phyloP scores from a whole-genome alignment of 1,139 yeast species.

The Geotrichum siamense region DNA sequence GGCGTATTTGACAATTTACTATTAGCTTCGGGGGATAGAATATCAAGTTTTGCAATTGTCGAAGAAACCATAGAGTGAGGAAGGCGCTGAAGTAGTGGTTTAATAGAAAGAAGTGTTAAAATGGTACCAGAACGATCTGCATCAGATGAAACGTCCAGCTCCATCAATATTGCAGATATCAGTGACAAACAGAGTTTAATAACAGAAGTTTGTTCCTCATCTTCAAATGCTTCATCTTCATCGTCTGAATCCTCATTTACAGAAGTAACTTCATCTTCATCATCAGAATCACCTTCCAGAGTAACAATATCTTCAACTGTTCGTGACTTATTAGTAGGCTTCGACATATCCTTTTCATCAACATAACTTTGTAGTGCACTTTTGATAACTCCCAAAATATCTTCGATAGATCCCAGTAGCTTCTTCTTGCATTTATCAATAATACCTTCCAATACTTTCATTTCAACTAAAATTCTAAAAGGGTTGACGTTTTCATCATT shows the following conservation, averaged over 20 bases:
- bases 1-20: not conserved
- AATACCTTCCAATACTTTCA: slow-evolving; percentile 57
- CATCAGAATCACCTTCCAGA: slow-evolving; percentile 23
- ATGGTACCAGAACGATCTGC: slow-evolving; percentile 25
- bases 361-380: slow-evolving; percentile 39
- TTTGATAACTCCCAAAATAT: slow-evolving; percentile 50
- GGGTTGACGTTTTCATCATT: slow-evolving; percentile 34
- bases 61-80: not conserved
- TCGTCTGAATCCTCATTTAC: slow-evolving; percentile 25
- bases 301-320: slow-evolving; percentile 9
- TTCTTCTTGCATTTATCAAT: slow-evolving; percentile 55
- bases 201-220: slow-evolving; percentile 28
- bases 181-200: slow-evolving; percentile 29
- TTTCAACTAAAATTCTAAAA: slow-evolving; percentile 49
- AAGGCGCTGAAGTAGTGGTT: slow-evolving; percentile 25
- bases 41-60: slow-evolving; percentile 1
- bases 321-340: not conserved
- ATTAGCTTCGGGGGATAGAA: slow-evolving; percentile 3
- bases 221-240: slow-evolving; percentile 26
- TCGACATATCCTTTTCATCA: slow-evolving; percentile 1
- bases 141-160: slow-evolving; percentile 6
- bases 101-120: slow-evolving; percentile 41
- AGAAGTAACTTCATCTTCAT: slow-evolving; percentile 22
- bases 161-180: slow-evolving; percentile 28
- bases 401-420: slow-evolving; percentile 55